A percentile compares a stretch with the other conserved stretches of the same genome.
Conservation (phyloP, 1,284 basidiomycete species). For the Trichosporon sp. region DNA sequence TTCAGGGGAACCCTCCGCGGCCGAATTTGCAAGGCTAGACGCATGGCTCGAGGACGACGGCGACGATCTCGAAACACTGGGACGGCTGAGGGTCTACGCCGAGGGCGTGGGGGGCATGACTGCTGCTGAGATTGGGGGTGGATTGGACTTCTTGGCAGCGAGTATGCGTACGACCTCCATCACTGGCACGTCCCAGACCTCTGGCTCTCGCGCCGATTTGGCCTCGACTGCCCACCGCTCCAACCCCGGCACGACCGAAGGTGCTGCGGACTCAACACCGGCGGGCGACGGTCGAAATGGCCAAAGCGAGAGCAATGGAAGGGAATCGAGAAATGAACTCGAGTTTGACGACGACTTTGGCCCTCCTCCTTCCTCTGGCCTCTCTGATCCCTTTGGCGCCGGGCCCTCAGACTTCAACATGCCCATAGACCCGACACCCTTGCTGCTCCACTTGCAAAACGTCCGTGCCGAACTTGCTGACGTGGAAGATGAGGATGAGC, state of each 20-base stretch:
- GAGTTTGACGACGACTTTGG: constrained; percentile 39
- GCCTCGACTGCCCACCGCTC: background rate
- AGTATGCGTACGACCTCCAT: too few species aligned
- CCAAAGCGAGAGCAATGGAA: too few species aligned
- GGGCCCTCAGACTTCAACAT: background rate
- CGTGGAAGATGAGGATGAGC: constrained; percentile 37
- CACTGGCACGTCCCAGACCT: too few species aligned
- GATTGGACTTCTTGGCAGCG: too few species aligned
- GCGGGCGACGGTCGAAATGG: too few species aligned
- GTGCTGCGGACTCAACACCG: too few species aligned
- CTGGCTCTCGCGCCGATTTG: too few species aligned
- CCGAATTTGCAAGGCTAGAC: constrained; percentile 39
- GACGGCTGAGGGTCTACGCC: background rate
- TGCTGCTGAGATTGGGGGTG: background rate
- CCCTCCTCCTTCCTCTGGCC: too few species aligned
- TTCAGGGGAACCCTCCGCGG: constrained; percentile 15
- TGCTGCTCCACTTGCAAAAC: constrained; percentile 37
- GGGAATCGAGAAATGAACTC: too few species aligned
- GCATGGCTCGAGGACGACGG: constrained; percentile 35
- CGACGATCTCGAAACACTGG: constrained; percentile 1
- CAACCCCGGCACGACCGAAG: background rate
- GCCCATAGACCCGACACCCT: constrained; percentile 39
- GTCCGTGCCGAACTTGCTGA: constrained; percentile 37
- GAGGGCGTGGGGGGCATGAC: background rate
- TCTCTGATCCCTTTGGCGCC: too few species aligned